Evolutionary conservation across 2,329 filamentous ascomycete species (phyloP).

Genomic region (Cyanodermella asteris): DNA sequence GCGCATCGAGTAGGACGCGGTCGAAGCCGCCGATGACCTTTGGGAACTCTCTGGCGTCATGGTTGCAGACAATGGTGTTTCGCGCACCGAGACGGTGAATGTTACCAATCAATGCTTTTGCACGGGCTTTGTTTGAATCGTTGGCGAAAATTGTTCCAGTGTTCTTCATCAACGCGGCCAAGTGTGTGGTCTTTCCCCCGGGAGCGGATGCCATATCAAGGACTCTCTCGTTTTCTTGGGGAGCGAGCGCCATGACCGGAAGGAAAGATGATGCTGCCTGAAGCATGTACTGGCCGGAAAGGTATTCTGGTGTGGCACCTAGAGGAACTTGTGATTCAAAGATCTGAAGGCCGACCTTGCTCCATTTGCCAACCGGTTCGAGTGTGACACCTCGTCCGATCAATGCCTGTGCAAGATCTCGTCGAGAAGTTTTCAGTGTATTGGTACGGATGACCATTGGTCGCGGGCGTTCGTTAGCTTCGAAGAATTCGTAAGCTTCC

Average conservation of each 20-base stretch:
- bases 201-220: conserved; percentile 91
- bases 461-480: conserved; percentile 86
- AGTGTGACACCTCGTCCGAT: conserved; percentile 93
- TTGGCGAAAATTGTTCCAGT: conserved; percentile 87
- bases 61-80: conserved; percentile 88
- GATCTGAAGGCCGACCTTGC: conserved; percentile 87
- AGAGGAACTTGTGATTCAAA: conserved; percentile 78
- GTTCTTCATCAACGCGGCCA: conserved; percentile 95
- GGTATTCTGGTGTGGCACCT: conserved; percentile 89
- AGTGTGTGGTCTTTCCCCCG: conserved; percentile 88
- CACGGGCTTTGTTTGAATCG: conserved; percentile 79
- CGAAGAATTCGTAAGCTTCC: conserved; percentile 95
- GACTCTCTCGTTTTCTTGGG: conserved; percentile 76
- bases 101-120: conserved; percentile 95
- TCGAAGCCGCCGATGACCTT: conserved; percentile 91
- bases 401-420: conserved; percentile 73
- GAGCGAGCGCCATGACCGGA: conserved; percentile 89
- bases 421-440: conserved; percentile 55
- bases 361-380: conserved; percentile 96
- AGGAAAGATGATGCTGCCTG: conserved; percentile 94
- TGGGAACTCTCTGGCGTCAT: conserved; percentile 85
- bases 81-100: conserved; percentile 83
- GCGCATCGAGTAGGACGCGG: conserved; percentile 78
- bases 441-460: conserved; percentile 95
- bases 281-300: conserved; percentile 92